Base-by-base conservation (phyloP, 257 asterid genomes). In the Plantago ovata region DNA sequence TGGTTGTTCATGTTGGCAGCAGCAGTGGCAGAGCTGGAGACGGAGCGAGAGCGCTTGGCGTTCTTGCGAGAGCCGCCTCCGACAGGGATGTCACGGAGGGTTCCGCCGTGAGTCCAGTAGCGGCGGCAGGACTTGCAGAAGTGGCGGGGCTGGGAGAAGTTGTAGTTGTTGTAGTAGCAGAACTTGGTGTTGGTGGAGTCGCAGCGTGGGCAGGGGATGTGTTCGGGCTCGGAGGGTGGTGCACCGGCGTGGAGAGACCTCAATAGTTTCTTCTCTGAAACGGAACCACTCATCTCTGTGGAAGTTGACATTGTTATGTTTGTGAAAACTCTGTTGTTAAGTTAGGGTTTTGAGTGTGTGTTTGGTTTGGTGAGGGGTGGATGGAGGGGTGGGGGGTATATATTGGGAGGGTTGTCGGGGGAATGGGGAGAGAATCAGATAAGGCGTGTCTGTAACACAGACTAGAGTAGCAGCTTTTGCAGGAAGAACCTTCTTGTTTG, bases 51-150 rank as follows among this genome's bases (percentile, higher is more conserved):
- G 53, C 97, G 95, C 21, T 90, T 90, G 38, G 95, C 95, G 53
- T 81, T 86, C 76, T 82, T 90, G 39, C 96, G 94, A 76, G 73
- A 75, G 23, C 96, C 95, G n/a, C 97, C 97, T 9, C 98, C 98
- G 54, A 90, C 72, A 0, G 98, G 98, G 48, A 90, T 82, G 78
- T 90, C 95, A 1, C 98, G 90, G 62, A 86, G 89, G 20, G 98
- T 84, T 3, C 98, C 98, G 7, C 98, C 98, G 79, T 81, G 94
- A 6, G 98, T 90, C 98, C 98, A 90, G 86, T 90, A 90, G 60
- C 98, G 90, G 63, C 98, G 96, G 81, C 98, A 90, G 3, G 91
- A 57, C 84, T 87, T 86, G 82, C 97, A 89, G 76, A 89, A 89
- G 63, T 89, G 94, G 45, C 97, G 89, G 0, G 97, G 97, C 80